A percentile compares a stretch with the other conserved stretches of the same genome.
phyloP scores from a whole-genome alignment of 768 basidiomycete species.

The Podaxis mareebaensis region DNA sequence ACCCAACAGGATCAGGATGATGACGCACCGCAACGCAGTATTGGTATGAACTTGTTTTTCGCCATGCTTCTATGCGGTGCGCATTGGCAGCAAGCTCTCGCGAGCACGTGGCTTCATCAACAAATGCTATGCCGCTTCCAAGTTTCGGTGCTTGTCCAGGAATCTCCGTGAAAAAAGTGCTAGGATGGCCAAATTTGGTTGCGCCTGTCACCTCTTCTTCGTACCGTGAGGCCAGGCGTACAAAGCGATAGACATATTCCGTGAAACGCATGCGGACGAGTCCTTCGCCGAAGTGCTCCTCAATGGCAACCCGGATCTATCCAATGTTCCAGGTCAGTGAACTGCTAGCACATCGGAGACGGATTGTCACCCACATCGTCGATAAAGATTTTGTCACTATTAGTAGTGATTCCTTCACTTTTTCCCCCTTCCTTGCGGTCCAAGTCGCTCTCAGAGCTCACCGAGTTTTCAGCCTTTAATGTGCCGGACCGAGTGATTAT shows the following conservation, averaged over 20 bases:
- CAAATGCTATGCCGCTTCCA: slow-evolving; percentile 81
- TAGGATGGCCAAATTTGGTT: slow-evolving; percentile 77
- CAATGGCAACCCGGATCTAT: slow-evolving; percentile 83
- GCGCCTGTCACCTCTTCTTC: slow-evolving; percentile 82
- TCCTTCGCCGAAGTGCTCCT: slow-evolving; percentile 90
- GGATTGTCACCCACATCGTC: slow-evolving; percentile 73
- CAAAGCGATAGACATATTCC: slow-evolving; percentile 86
- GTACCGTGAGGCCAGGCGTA: slow-evolving; percentile 86
- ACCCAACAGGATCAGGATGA: not conserved
- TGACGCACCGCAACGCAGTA: slow-evolving; percentile 61
- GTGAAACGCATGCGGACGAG: slow-evolving; percentile 86
- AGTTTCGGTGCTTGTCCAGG: slow-evolving; percentile 50
- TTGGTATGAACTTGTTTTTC: slow-evolving; percentile 78
- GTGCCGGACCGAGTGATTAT: slow-evolving; percentile 58
- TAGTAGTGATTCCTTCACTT: slow-evolving; percentile 57
- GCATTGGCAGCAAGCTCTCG: slow-evolving; percentile 78
- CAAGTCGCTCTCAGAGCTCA: slow-evolving; percentile 71
- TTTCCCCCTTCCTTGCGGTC: slow-evolving; percentile 63
- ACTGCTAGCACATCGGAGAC: not conserved
- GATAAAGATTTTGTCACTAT: slow-evolving; percentile 83
- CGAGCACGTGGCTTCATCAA: slow-evolving; percentile 63
- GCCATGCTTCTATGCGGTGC: slow-evolving; percentile 92
- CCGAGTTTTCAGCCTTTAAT: slow-evolving; percentile 63
- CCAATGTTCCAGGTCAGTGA: slow-evolving; percentile 6
- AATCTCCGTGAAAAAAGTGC: slow-evolving; percentile 48